Evolutionary conservation across 108 stramenopile species (phyloP).

Genomic region (Cylindrotheca fusiformis): DNA sequence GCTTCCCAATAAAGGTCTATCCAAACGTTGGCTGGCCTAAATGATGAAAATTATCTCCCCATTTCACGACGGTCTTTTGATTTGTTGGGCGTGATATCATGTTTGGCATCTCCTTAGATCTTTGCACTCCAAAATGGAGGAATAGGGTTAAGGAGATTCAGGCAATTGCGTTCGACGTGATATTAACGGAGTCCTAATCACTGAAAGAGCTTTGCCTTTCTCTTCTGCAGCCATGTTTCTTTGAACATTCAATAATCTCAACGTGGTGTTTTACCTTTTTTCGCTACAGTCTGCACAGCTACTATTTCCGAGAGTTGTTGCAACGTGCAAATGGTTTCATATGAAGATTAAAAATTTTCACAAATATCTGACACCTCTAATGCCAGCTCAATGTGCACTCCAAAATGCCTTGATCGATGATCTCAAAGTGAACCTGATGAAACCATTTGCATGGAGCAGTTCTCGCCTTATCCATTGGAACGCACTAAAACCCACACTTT

Average conservation of each 20-base stretch:
- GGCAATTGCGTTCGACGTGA: constrained; percentile 26
- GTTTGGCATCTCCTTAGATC: constrained; percentile 3
- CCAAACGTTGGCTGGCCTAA: neutral
- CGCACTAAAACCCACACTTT: too few species aligned
- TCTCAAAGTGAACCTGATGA: constrained; percentile 40
- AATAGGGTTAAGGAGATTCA: constrained; percentile 1
- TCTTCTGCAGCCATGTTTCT: neutral
- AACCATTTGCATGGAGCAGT: neutral
- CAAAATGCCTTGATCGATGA: constrained; percentile 31
- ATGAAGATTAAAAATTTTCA: constrained; percentile 40
- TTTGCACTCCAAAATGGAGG: constrained; percentile 24
- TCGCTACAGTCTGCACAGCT: neutral
- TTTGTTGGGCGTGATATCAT: constrained; percentile 19
- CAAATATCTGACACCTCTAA: constrained; percentile 50
- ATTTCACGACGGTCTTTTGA: constrained; percentile 54
- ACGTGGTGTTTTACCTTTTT: neutral
- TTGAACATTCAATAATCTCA: neutral
- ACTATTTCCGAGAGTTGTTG: constrained; percentile 1
- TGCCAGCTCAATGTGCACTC: constrained; percentile 33
- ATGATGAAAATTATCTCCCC: constrained; percentile 27
- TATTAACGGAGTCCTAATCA: constrained; percentile 27
- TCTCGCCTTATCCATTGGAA: too few species aligned
- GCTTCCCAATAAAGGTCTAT: too few species aligned
- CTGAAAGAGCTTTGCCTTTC: constrained; percentile 17
- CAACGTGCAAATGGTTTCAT: constrained; percentile 1